Base-by-base conservation (phyloP, 805 yeast genomes). In the Wickerhamiella siamensis region DNA sequence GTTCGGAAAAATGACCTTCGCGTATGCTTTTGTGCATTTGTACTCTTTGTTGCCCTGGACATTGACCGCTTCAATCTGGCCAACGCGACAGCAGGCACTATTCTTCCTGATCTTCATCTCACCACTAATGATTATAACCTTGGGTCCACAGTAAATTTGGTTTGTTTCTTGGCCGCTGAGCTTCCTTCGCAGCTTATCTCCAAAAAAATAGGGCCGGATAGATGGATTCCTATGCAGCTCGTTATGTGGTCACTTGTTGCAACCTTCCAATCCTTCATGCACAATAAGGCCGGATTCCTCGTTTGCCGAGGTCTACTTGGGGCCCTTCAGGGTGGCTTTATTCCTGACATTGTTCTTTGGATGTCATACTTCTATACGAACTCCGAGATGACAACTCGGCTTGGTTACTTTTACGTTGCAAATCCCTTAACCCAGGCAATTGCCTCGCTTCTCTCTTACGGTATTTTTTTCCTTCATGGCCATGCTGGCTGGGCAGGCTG, bases 131-230 rank as follows among this genome's bases (percentile, higher is more conserved):
- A 77, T 43, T 75, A 68, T 54, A 79, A 78, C 55, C 53, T 64
- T 32, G 84, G 81, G 18, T 69, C 64, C 48, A 75, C 82, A 1
- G 62, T 79, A 33, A 72, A 71, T 49, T 62, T 67, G 41, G 63
- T 72, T 2, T 64, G 72, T 33, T 78, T 79, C 52, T 58, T 78
- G 41, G 54, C 62, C 15, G 72, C 79, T 14, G 84, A 79, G 54
- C 59, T 78, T 8, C 86, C 84, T 0, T 76, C 83, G 3, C 83
- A 78, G 53, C 61, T 78, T 49, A 60, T 79, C 36, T 72, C 80
- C 14, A 77, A 78, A 53, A 67, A 65, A 37, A 43, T 78, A 18
- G 86, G 86, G 9, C 73, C 81, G 3, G 83, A 76, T 50, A 50
- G 67, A 33, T 76, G 79, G 71, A 70, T 77, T 47, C 83, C 83